These are phyloP conservation scores for Avicennia marina DNA, from an alignment of 257 asterid species.

Conservation along the genomic window DNA sequence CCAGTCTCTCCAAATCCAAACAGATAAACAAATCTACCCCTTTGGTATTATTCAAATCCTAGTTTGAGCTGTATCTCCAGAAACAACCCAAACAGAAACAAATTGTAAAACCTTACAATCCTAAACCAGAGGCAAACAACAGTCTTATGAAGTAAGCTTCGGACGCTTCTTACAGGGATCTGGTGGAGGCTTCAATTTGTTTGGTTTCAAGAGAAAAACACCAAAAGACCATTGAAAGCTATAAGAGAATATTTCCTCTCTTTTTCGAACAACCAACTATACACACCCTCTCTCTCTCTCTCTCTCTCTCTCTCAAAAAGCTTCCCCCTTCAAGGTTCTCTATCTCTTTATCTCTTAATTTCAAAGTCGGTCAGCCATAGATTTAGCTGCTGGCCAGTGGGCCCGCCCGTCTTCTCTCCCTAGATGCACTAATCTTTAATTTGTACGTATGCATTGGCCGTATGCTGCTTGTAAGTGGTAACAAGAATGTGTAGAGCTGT, in stretches of 20 bases:
- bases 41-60: constrained; percentile 36
- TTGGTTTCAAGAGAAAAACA: constrained; percentile 36
- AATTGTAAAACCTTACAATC: too few species aligned
- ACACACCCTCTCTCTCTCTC: constrained; percentile 9
- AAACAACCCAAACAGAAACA: too few species aligned
- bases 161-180: constrained; percentile 19
- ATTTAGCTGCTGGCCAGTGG: constrained; percentile 27
- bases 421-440: not conserved
- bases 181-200: constrained; percentile 25
- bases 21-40: not conserved
- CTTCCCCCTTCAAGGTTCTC: constrained; percentile 20
- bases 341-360: constrained; percentile 27
- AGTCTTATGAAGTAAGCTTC: too few species aligned
- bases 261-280: not conserved
- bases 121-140: too few species aligned
- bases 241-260: constrained; percentile 22
- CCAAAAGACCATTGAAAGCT: constrained; percentile 36
- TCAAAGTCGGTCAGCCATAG: constrained; percentile 56
- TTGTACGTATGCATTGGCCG: constrained; percentile 42
- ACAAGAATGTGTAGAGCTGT: constrained; percentile 52
- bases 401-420: constrained; percentile 10
- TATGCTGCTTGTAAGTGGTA: constrained; percentile 60
- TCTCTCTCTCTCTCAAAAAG: not conserved
- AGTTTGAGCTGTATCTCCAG: not conserved
- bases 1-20: not conserved